These are phyloP conservation scores for Polytolypa hystricis DNA, from an alignment of 2,329 filamentous ascomycete genomes.

Conservation along the genomic window DNA sequence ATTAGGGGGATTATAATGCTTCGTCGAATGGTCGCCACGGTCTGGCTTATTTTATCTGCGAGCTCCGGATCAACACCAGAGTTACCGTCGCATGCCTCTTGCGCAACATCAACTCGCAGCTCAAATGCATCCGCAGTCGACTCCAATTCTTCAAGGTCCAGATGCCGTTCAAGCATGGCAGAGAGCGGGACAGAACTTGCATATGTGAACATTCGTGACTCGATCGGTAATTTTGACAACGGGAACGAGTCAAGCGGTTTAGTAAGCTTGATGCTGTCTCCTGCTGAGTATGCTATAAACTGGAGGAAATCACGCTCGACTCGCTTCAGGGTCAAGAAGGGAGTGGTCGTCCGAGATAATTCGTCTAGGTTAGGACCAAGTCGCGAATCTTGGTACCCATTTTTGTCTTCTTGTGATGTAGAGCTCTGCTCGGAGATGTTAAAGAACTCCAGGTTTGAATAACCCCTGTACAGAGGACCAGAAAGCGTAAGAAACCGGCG, in stretches of 20 bases:
- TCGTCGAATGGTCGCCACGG: constrained; percentile 50
- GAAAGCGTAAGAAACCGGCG: constrained; percentile 45
- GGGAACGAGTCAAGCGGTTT: constrained; percentile 43
- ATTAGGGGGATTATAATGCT: constrained; percentile 52
- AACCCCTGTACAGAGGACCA: constrained; percentile 47
- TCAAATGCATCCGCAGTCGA: constrained; percentile 59
- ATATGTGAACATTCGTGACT: constrained; percentile 55
- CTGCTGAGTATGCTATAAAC: constrained; percentile 52
- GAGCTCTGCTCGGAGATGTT: constrained; percentile 51
- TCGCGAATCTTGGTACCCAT: constrained; percentile 17
- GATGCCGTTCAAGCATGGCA: constrained; percentile 40
- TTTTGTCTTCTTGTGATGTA: constrained; percentile 17
- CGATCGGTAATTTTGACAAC: constrained; percentile 49
- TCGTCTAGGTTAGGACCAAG: constrained; percentile 24
- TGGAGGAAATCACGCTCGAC: constrained; percentile 60
- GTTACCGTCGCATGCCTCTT: constrained; percentile 17
- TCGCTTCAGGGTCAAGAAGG: constrained; percentile 56
- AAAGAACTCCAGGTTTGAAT: constrained; percentile 66
- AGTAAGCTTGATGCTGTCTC: constrained; percentile 19
- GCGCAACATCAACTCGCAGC: constrained; percentile 40
- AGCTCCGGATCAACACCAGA: constrained; percentile 23
- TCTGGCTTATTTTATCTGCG: constrained; percentile 45
- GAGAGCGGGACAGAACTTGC: constrained; percentile 53
- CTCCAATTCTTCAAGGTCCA: constrained; percentile 55
- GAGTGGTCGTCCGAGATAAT: constrained; percentile 36